Evolutionary conservation across 495 filamentous ascomycete species (phyloP), one percentile per base, ranked within the genome.

Genomic region (Neurospora sp.): DNA sequence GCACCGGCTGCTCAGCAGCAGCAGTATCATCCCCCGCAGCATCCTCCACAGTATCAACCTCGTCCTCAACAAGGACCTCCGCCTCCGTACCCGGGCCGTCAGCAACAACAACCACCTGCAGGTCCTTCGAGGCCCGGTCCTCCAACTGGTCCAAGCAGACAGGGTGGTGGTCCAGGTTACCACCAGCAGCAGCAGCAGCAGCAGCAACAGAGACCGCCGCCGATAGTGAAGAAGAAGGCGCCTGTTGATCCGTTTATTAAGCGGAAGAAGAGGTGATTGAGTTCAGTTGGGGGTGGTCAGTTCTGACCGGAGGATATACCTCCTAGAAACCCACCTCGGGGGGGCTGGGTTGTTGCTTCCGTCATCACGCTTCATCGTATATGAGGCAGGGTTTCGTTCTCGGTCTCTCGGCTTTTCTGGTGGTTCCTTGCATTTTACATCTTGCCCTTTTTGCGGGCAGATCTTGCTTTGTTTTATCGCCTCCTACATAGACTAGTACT

Each of bases 241-340:
- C 38, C 79, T 23, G 78, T 78, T 0, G 83, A 85, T 76, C 84
- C 83, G 46, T 85, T 86, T 66, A 85, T 86, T 69, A 79, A 76
- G 66, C 78, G 83, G 71, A 84, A 84, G 76, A 78, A 79, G 72
- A 77, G 76, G 73, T 74, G 66, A 72, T 72, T 62, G 54, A 12
- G 23, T 31, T 31, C 12, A 31, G 23, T 62, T 5, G 54, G 12
- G 14, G 23, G 11, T 23, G 10, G n/a, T 23, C 46, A 23, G 10
- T 23, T 54, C 20, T 23, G 46, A 10, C 46, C n/a, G 46, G 20
- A 54, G n/a, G 42, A 46, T 5, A 46, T 20, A 46, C 18, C 42
- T 11, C n/a, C n/a, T 7, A 16, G 14, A 18, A 18, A 2, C 41
- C 41, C 41, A 42, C 41, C 41, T 42, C 41, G 16, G 16, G 35